Base-by-base conservation (phyloP, 768 basidiomycete genomes). In the Macrolepiota albuminosa region DNA sequence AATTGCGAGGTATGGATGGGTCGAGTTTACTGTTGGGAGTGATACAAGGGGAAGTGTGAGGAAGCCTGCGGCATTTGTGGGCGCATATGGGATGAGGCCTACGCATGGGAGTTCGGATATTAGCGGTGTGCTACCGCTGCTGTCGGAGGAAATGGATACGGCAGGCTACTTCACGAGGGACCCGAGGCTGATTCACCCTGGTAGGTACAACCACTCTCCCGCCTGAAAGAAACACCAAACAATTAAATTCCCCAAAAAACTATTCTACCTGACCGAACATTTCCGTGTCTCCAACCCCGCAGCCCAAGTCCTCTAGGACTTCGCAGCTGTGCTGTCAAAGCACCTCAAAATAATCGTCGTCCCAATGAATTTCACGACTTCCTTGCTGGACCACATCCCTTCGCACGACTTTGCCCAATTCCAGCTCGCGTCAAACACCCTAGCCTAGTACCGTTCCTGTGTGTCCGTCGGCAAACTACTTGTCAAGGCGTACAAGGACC, bases 1-100 rank as follows among this genome's bases (percentile, higher is more conserved):
- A 4, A 70, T 75, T 47, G 75, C 74, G 10, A 74, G 65, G n/a
- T 76, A 76, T 60, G n/a, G n/a, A n/a, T n/a, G n/a, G n/a, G n/a
- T n/a, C n/a, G n/a, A n/a, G n/a, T n/a, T n/a, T n/a, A n/a, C n/a
- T n/a, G n/a, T n/a, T n/a, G n/a, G n/a, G n/a, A n/a, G n/a, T n/a
- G n/a, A n/a, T n/a, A n/a, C n/a, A n/a, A n/a, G n/a, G n/a, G n/a
- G n/a, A n/a, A n/a, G n/a, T n/a, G n/a, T n/a, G n/a, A n/a, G n/a
- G n/a, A n/a, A n/a, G n/a, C n/a, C n/a, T n/a, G n/a, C n/a, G n/a
- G n/a, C n/a, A n/a, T n/a, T n/a, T n/a, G n/a, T 75, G 11, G 75
- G 75, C 0, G 72, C 66, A 13, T 77, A 73, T 68, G 75, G 75
- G 6, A 72, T 76, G 14, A 61, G 75, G 14, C 75, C 75, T 34